phyloP scores from a whole-genome alignment of 1,284 basidiomycete species.

The Fomes fomentarius region DNA sequence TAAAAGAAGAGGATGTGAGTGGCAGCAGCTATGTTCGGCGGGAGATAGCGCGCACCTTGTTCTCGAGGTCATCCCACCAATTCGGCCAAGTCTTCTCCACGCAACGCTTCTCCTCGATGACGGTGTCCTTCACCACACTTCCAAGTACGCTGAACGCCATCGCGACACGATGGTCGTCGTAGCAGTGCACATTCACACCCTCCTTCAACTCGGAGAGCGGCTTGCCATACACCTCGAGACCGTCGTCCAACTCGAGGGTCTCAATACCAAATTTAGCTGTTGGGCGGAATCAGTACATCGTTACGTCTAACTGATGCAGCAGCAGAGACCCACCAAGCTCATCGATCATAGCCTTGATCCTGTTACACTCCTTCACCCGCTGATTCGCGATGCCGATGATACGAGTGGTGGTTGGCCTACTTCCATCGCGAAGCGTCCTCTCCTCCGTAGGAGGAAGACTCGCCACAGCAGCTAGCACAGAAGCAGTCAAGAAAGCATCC shows the following conservation, averaged over 20 bases:
- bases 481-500: conserved; percentile 97
- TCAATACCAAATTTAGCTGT: conserved; percentile 93
- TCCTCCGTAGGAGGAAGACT: conserved; percentile 47
- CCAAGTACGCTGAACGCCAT: conserved; percentile 97
- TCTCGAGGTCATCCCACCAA: conserved; percentile 98
- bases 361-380: conserved; percentile 97
- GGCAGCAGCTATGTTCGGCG: too few species aligned
- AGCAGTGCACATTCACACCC: conserved; percentile 87
- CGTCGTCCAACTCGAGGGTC: conserved; percentile 92
- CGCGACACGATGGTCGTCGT: conserved; percentile 98
- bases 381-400: conserved; percentile 98
- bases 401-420: conserved; percentile 58
- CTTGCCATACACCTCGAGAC: conserved; percentile 88
- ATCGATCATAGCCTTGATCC: conserved; percentile 96
- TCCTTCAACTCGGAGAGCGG: conserved; percentile 63
- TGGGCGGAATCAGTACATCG: not conserved
- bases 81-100: conserved; percentile 99
- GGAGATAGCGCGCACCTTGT: conserved; percentile 75
- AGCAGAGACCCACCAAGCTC: conserved; percentile 69
- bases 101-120: conserved; percentile 95
- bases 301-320: not conserved
- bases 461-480: conserved; percentile 89
- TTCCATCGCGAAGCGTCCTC: conserved; percentile 37
- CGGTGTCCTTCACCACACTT: conserved; percentile 72
- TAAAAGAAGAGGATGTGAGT: too few species aligned